Evolutionary conservation across 2,329 filamentous ascomycete species (phyloP).

Genomic region (Verticillium zaregamsianum): DNA sequence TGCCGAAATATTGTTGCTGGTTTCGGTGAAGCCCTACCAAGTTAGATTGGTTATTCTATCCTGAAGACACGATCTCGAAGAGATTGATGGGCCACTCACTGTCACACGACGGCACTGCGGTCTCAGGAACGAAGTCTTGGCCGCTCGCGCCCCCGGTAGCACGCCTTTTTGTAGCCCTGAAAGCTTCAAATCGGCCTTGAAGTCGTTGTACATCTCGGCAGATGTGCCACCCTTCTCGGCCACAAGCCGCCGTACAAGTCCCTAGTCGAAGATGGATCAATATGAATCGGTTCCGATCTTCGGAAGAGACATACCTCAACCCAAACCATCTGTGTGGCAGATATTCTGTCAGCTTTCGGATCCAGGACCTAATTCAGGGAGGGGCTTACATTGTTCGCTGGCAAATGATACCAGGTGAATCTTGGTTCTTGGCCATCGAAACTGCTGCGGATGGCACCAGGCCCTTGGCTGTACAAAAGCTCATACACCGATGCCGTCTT

Average conservation of each 20-base stretch:
- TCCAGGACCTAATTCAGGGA: background rate
- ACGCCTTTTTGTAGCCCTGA: background rate
- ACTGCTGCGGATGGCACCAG: slow-evolving; percentile 1
- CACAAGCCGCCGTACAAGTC: slow-evolving; percentile 1
- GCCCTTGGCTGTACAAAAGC: slow-evolving; percentile 6
- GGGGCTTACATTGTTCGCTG: slow-evolving; percentile 7
- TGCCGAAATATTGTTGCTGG: background rate
- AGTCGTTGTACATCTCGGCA: slow-evolving; percentile 5
- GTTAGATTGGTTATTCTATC: background rate
- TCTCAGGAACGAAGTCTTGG: background rate
- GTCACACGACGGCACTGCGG: background rate
- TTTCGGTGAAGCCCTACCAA: background rate
- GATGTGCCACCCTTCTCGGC: slow-evolving; percentile 5
- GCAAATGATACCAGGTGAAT: slow-evolving; percentile 11
- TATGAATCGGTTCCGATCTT: background rate
- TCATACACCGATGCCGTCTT: slow-evolving; percentile 5
- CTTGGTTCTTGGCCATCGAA: background rate
- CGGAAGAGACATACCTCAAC: slow-evolving; percentile 1
- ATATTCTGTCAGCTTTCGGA: background rate
- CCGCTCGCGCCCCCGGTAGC: background rate
- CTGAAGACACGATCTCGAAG: background rate
- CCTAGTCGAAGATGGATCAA: background rate
- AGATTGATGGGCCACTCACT: background rate
- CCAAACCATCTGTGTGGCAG: slow-evolving; percentile 3
- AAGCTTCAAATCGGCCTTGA: slow-evolving; percentile 1